A percentile compares a stretch with the other conserved stretches of the same genome.
Evolutionary conservation across 768 basidiomycete species (phyloP).

Genomic region (Crepidotus variabilis): DNA sequence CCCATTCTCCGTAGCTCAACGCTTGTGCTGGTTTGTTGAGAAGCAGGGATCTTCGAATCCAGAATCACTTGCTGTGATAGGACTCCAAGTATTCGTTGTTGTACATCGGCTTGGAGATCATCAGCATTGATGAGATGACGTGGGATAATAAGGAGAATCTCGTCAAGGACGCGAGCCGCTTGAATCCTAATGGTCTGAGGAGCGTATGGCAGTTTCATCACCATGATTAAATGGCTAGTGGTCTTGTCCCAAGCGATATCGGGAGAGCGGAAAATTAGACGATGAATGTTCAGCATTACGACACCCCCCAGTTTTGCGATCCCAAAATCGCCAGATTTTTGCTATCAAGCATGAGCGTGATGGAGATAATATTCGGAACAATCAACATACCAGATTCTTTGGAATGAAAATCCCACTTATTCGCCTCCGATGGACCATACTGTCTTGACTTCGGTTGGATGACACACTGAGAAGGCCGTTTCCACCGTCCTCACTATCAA

Average conservation of each 20-base stretch:
- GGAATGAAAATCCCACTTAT: slow-evolving; percentile 89
- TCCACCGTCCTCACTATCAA: slow-evolving; percentile 39
- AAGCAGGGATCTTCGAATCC: slow-evolving; percentile 28
- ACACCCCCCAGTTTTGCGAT: slow-evolving; percentile 82
- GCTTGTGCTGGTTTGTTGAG: slow-evolving; percentile 38
- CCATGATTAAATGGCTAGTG: slow-evolving; percentile 74
- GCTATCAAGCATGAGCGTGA: not conserved
- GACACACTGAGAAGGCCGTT: slow-evolving; percentile 20
- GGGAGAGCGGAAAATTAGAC: slow-evolving; percentile 79
- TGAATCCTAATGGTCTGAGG: slow-evolving; percentile 83
- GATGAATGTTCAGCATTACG: slow-evolving; percentile 78
- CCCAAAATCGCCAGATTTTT: slow-evolving; percentile 95
- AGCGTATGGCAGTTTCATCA: slow-evolving; percentile 66
- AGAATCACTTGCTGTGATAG: slow-evolving; percentile 76
- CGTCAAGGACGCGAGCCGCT: slow-evolving; percentile 83
- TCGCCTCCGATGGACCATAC: slow-evolving; percentile 54
- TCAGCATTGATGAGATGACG: slow-evolving; percentile 59
- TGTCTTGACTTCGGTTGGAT: slow-evolving; percentile 19
- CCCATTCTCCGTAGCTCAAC: slow-evolving; percentile 88
- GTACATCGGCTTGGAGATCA: slow-evolving; percentile 66
- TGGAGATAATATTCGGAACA: not conserved
- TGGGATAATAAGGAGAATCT: slow-evolving; percentile 75
- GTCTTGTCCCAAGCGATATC: slow-evolving; percentile 83
- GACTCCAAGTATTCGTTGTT: slow-evolving; percentile 81
- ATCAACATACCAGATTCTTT: slow-evolving; percentile 57